These are phyloP conservation scores for Spathaspora sp. DNA, from an alignment of 805 yeast species.

Conservation along the genomic window DNA sequence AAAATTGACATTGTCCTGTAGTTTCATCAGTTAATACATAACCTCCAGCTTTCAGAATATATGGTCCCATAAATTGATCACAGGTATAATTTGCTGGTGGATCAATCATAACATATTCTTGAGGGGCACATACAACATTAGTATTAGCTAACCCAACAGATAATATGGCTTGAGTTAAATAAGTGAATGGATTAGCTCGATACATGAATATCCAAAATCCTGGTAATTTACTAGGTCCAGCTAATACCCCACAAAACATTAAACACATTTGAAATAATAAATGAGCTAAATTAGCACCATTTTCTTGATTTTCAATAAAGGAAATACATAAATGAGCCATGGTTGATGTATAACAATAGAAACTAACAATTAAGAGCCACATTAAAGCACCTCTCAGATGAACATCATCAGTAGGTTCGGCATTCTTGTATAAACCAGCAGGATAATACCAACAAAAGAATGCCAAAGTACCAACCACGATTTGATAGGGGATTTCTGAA, in stretches of 20 bases:
- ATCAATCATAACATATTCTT: conserved; percentile 12
- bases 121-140: conserved; percentile 31
- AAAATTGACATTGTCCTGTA: conserved; percentile 56
- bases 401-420: conserved; percentile 42
- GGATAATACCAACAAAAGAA: conserved; percentile 61
- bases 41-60: conserved; percentile 44
- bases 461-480: conserved; percentile 36
- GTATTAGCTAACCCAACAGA: conserved; percentile 22
- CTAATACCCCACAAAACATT: conserved; percentile 33
- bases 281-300: conserved; percentile 27
- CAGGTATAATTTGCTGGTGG: conserved; percentile 23
- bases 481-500: conserved; percentile 46
- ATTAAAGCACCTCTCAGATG: conserved; percentile 32
- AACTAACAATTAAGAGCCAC: conserved; percentile 26
- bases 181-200: conserved; percentile 66
- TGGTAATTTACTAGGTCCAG: conserved; percentile 25
- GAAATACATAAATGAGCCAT: conserved; percentile 26
- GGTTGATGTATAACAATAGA: conserved; percentile 21
- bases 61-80: conserved; percentile 19
- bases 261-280: conserved; percentile 28
- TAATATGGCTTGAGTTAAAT: conserved; percentile 54
- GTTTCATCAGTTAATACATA: conserved; percentile 34
- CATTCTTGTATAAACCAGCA: conserved; percentile 43
- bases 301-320: conserved; percentile 25
- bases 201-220: conserved; percentile 68